Evolutionary conservation across 768 basidiomycete species (phyloP).

Genomic region (Mycena leptocephala): DNA sequence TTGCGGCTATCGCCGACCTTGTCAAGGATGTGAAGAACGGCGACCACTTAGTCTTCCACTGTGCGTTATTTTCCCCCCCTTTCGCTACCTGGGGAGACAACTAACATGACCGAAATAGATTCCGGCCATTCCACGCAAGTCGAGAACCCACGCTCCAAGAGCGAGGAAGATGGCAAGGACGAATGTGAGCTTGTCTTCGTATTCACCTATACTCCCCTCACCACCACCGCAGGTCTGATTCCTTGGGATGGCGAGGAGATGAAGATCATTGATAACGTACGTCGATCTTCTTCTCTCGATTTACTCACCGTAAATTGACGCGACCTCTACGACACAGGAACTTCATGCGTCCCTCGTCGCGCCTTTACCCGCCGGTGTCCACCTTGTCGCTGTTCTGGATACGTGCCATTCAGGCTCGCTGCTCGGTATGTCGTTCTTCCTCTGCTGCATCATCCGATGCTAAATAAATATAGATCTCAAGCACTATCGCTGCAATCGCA

Average conservation of each 20-base stretch:
- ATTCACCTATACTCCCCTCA: background rate
- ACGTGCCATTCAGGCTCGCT: slow-evolving; percentile 34
- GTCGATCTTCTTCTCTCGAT: background rate
- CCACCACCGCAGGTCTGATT: slow-evolving; percentile 13
- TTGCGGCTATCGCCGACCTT: slow-evolving; percentile 59
- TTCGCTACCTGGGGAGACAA: background rate
- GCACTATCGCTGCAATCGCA: slow-evolving; percentile 33
- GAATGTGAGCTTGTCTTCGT: slow-evolving; percentile 22
- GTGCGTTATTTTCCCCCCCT: slow-evolving; percentile 25
- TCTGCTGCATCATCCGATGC: background rate
- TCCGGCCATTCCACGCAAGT: slow-evolving; percentile 33
- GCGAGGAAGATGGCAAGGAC: slow-evolving; percentile 35
- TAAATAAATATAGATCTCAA: slow-evolving; percentile 24
- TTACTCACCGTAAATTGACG: background rate
- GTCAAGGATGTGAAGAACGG: slow-evolving; percentile 46
- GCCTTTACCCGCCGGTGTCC: slow-evolving; percentile 27
- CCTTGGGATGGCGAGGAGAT: slow-evolving; percentile 22
- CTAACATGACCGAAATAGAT: slow-evolving; percentile 8
- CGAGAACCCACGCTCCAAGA: background rate
- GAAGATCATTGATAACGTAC: slow-evolving; percentile 25
- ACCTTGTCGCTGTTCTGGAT: slow-evolving; percentile 36
- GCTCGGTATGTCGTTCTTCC: slow-evolving; percentile 17
- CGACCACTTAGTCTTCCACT: slow-evolving; percentile 41
- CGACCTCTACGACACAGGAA: background rate
- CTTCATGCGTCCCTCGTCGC: slow-evolving; percentile 22